A percentile compares a stretch with the other conserved stretches of the same genome.
Evolutionary conservation across 305 asterid genomes (phyloP).

Genomic region (Solanum hybrid): DNA sequence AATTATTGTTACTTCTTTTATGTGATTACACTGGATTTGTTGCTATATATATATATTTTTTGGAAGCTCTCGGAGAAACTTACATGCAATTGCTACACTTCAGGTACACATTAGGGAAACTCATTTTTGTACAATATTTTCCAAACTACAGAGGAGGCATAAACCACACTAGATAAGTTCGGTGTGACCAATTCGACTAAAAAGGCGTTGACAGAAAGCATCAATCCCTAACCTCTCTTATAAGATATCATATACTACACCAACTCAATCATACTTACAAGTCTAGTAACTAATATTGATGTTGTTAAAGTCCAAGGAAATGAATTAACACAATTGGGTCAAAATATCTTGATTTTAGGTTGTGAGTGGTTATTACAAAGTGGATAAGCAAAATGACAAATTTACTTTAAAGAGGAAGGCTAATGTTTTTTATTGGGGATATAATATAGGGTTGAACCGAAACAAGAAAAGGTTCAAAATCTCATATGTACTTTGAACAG

Average conservation of each 20-base stretch:
- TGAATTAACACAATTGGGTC: not conserved
- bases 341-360: not conserved
- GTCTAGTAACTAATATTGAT: not conserved
- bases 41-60: not conserved
- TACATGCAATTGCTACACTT: not conserved
- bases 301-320: not conserved
- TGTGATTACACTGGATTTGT: not conserved
- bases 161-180: not conserved
- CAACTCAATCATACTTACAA: not conserved
- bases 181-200: not conserved
- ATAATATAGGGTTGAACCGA: not conserved
- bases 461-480: not conserved
- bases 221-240: not conserved
- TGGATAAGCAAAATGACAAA: too few species aligned
- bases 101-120: not conserved
- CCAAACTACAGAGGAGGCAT: not conserved
- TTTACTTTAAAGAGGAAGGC: not conserved
- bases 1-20: not conserved
- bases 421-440: not conserved
- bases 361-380: not conserved
- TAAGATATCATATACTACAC: not conserved
- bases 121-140: not conserved
- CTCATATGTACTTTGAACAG: not conserved
- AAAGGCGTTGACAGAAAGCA: not conserved
- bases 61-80: not conserved